Evolutionary conservation across 345 rosid species (phyloP).

Genomic region (Linum trigynum): DNA sequence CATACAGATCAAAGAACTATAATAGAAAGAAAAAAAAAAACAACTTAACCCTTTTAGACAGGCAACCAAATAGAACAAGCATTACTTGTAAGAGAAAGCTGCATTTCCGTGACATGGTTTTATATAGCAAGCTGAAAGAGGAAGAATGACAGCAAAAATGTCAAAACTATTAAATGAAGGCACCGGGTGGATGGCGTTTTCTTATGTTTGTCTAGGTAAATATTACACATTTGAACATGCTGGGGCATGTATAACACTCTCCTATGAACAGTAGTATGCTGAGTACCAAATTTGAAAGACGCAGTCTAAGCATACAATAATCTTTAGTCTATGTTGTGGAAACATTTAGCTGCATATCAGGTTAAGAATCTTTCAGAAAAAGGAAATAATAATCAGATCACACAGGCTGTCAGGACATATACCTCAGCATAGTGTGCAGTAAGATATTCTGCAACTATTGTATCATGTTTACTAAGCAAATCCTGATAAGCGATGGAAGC

Average conservation of each 20-base stretch:
- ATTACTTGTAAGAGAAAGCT: not conserved
- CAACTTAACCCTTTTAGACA: not conserved
- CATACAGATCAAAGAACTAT: slow-evolving; percentile 86
- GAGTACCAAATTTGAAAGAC: no score
- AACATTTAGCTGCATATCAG: not conserved
- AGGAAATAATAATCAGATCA: not conserved
- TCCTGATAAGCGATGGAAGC: slow-evolving; percentile 43
- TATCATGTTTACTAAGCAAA: slow-evolving; percentile 75
- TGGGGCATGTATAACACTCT: no score
- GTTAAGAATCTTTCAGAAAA: no score
- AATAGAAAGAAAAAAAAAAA: slow-evolving; percentile 13
- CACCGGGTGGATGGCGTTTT: no score
- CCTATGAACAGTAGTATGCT: no score
- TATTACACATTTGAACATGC: no score
- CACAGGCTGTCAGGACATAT: slow-evolving; percentile 13
- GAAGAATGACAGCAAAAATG: not conserved
- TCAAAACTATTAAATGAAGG: no score
- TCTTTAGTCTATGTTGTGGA: not conserved
- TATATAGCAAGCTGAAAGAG: not conserved
- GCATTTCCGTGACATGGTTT: not conserved
- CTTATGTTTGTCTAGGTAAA: no score
- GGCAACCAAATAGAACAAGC: not conserved
- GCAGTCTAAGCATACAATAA: no score
- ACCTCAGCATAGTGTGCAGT: slow-evolving; percentile 84
- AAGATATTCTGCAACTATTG: slow-evolving; percentile 67